Percentiles rank a stretch among this genome's conserved stretches.
phyloP scores from a whole-genome alignment of 2,329 filamentous ascomycete genomes.

The Lomentospora prolificans region DNA sequence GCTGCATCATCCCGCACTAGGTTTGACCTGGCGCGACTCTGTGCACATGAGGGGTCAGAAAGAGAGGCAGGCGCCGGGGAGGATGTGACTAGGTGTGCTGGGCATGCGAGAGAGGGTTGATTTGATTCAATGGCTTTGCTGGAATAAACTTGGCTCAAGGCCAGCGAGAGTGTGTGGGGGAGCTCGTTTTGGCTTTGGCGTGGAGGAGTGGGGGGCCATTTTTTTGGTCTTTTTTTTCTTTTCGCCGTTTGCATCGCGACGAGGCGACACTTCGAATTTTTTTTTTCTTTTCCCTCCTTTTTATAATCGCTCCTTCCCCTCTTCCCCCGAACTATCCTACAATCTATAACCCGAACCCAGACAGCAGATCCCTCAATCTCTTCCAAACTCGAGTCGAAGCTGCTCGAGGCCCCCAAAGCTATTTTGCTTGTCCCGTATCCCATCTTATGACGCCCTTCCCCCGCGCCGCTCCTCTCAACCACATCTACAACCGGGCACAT shows the following conservation, averaged over 20 bases:
- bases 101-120: too few species aligned
- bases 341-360: background rate
- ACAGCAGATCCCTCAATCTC: background rate
- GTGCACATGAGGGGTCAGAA: too few species aligned
- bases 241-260: background rate
- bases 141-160: too few species aligned
- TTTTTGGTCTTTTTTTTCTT: background rate
- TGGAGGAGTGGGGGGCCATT: background rate
- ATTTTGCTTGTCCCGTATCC: background rate
- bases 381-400: background rate
- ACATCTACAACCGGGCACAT: constrained; percentile 22
- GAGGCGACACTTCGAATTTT: background rate
- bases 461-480: constrained; percentile 11
- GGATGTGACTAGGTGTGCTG: too few species aligned
- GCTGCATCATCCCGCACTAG: too few species aligned
- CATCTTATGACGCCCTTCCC: constrained; percentile 12
- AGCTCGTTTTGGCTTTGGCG: too few species aligned
- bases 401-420: background rate
- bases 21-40: too few species aligned
- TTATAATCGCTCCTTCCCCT: background rate
- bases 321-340: background rate
- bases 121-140: too few species aligned
- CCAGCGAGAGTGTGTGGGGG: too few species aligned
- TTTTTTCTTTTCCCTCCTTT: background rate
- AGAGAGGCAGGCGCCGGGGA: too few species aligned